phyloP scores from a whole-genome alignment of 805 yeast species.

The Blastobotrys peoriensis region DNA sequence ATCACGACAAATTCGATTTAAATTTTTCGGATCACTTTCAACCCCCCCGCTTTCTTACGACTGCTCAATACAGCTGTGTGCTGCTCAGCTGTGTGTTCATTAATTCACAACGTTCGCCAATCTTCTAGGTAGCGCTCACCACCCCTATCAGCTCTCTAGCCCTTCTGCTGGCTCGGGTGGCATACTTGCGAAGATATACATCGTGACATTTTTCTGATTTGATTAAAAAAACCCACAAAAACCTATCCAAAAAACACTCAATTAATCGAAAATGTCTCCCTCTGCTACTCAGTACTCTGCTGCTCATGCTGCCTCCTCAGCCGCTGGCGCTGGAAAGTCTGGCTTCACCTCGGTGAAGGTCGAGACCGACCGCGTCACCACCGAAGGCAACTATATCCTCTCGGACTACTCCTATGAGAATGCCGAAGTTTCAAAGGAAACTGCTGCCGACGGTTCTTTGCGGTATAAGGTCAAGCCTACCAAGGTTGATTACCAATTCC shows the following conservation, averaged over 20 bases:
- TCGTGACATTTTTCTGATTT: conserved; percentile 1
- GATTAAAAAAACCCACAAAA: conserved; percentile 3
- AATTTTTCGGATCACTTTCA: too few relatives aligned
- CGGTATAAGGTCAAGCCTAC: conserved; percentile 63
- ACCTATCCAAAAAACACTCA: conserved; percentile 6
- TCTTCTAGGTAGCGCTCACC: conserved; percentile 37
- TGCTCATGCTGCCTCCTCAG: conserved; percentile 22
- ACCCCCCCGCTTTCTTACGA: too few relatives aligned
- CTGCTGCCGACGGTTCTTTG: conserved; percentile 33
- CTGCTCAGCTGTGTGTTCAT: neutral
- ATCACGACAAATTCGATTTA: too few relatives aligned
- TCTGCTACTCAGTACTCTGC: conserved; percentile 23
- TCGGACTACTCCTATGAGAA: conserved; percentile 69
- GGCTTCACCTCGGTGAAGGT: conserved; percentile 47
- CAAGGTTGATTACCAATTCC: conserved; percentile 71
- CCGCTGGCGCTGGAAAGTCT: conserved; percentile 29
- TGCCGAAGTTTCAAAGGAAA: conserved; percentile 53
- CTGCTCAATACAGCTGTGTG: neutral
- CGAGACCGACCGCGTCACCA: conserved; percentile 46
- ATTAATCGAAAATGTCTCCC: conserved; percentile 28
- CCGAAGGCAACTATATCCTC: conserved; percentile 41
- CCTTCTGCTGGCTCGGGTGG: conserved; percentile 39
- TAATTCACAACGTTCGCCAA: conserved; percentile 35
- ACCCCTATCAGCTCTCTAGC: conserved; percentile 38
- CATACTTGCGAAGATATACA: conserved; percentile 21